phyloP scores from a whole-genome alignment of 2,329 filamentous ascomycete species.

The Pseudogymnoascus sp. region DNA sequence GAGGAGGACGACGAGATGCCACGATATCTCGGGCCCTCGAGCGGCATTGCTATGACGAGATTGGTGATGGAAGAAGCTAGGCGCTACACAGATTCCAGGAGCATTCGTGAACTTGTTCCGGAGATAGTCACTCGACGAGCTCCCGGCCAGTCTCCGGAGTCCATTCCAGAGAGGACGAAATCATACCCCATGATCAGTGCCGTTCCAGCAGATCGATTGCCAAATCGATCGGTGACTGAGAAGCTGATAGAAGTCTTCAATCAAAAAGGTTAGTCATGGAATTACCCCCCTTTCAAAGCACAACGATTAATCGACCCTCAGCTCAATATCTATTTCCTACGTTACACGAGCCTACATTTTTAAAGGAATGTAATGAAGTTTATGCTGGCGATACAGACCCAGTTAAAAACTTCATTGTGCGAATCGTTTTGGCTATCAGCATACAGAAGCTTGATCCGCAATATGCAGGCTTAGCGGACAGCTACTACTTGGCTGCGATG shows the following conservation, averaged over 20 bases:
- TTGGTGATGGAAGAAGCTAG: constrained; percentile 96
- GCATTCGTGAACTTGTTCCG: constrained; percentile 85
- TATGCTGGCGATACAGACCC: constrained; percentile 68
- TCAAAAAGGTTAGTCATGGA: constrained; percentile 57
- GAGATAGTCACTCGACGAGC: constrained; percentile 56
- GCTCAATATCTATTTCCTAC: constrained; percentile 83
- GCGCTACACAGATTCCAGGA: constrained; percentile 81
- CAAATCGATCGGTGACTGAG: constrained; percentile 64
- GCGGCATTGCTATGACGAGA: constrained; percentile 89
- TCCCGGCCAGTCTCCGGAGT: constrained; percentile 63
- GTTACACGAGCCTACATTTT: constrained; percentile 75
- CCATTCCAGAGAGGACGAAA: constrained; percentile 57
- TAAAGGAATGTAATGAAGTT: constrained; percentile 68
- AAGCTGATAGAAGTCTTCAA: constrained; percentile 78
- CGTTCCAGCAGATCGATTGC: constrained; percentile 67
- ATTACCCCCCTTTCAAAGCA: constrained; percentile 11
- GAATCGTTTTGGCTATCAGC: constrained; percentile 90
- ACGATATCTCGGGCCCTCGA: constrained; percentile 86
- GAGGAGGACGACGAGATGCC: constrained; percentile 77
- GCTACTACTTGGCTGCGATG: constrained; percentile 87
- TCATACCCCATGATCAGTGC: constrained; percentile 87
- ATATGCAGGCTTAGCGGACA: constrained; percentile 89
- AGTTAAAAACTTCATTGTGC: constrained; percentile 79
- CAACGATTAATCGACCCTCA: constrained; percentile 29
- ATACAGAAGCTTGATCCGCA: constrained; percentile 84